These are phyloP conservation scores for Hydrangea macrophylla DNA, from an alignment of 148 eudicot species.

Conservation along the genomic window DNA sequence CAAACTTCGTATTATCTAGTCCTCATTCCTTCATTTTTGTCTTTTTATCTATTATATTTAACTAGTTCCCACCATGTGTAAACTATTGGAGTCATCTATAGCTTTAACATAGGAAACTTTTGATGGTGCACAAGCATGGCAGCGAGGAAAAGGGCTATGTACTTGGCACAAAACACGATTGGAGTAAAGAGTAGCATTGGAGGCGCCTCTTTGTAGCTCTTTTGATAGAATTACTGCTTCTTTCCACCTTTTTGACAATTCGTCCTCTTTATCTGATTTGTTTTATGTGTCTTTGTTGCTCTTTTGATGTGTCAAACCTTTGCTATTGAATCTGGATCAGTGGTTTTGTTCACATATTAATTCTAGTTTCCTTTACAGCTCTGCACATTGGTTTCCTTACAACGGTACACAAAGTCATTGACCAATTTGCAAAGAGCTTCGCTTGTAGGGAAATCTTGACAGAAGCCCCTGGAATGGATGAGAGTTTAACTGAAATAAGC, in stretches of 20 bases:
- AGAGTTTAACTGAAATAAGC: conserved; percentile 33
- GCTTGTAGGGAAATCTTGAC: conserved; percentile 39
- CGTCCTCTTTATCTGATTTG: too few species aligned
- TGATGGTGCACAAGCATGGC: neutral
- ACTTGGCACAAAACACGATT: too few species aligned
- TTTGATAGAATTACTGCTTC: too few species aligned
- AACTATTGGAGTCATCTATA: neutral
- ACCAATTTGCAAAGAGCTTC: conserved; percentile 37
- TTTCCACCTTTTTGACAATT: too few species aligned
- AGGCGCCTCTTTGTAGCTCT: too few species aligned
- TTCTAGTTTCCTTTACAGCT: conserved; percentile 22
- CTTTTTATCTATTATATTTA: neutral
- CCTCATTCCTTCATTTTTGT: neutral
- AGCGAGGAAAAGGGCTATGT: neutral
- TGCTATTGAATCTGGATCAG: neutral
- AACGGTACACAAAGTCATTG: conserved; percentile 46
- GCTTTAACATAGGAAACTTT: neutral
- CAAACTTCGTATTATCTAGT: neutral
- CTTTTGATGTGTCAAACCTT: too few species aligned
- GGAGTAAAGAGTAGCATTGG: too few species aligned
- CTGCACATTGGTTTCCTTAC: conserved; percentile 35
- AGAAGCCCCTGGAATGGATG: conserved; percentile 47
- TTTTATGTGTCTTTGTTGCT: too few species aligned
- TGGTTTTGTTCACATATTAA: too few species aligned
- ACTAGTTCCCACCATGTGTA: too few species aligned